A percentile compares a stretch with the other conserved stretches of the same genome.
Evolutionary conservation across 176 grass and related monocot species (phyloP).

Genomic region (Eleusine coracana): DNA sequence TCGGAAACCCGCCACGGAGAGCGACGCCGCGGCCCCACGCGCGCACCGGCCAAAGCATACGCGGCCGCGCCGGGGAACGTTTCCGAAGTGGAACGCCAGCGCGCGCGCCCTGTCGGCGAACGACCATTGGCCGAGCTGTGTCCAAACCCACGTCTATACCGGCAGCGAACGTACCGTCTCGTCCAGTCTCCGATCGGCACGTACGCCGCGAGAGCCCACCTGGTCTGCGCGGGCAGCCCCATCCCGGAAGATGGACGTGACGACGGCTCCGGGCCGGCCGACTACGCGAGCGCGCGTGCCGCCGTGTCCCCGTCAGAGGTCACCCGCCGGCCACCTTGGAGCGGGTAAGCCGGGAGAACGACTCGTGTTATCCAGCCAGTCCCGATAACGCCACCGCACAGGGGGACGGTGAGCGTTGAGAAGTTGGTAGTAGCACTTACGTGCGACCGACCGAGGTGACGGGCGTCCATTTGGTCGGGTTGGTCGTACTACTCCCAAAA

Average conservation of each 20-base stretch:
- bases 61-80: neutral
- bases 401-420: neutral
- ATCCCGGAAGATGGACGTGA: too few relatives aligned
- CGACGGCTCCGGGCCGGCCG: neutral
- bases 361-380: neutral
- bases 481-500: neutral
- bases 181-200: neutral
- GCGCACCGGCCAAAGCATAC: neutral
- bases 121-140: neutral
- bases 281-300: neutral
- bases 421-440: neutral
- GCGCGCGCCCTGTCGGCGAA: neutral
- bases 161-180: neutral
- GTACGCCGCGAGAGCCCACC: neutral
- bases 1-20: neutral
- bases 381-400: neutral
- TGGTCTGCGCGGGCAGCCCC: too few relatives aligned
- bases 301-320: neutral
- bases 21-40: neutral
- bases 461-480: neutral
- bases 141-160: neutral
- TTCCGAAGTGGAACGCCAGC: neutral
- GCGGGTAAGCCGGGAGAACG: neutral
- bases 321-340: slow-evolving; percentile 14
- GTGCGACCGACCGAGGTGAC: neutral